These are phyloP conservation scores for Ogataea philodendri DNA, from an alignment of 805 yeast species.

Conservation along the genomic window DNA sequence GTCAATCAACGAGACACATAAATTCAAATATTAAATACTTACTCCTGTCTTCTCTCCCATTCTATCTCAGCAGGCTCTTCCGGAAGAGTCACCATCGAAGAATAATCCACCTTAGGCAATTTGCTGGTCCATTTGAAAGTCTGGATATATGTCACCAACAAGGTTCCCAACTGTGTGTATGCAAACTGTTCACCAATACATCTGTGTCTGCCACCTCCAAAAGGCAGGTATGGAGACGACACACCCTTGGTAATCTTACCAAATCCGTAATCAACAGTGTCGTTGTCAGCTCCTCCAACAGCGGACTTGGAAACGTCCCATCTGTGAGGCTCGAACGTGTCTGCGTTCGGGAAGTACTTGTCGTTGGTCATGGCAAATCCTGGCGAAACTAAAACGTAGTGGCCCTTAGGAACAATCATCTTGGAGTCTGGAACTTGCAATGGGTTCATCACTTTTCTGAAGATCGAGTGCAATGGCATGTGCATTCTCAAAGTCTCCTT, in stretches of 20 bases:
- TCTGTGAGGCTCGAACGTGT: slow-evolving; percentile 76
- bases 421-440: slow-evolving; percentile 75
- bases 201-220: slow-evolving; percentile 99
- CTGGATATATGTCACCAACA: slow-evolving; percentile 71
- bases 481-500: slow-evolving; percentile 95
- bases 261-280: slow-evolving; percentile 86
- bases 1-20: slow-evolving; percentile 30
- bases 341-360: slow-evolving; percentile 75
- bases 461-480: slow-evolving; percentile 93
- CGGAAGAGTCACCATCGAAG: slow-evolving; percentile 93
- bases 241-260: slow-evolving; percentile 97
- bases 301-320: slow-evolving; percentile 55
- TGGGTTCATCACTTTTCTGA: slow-evolving; percentile 82
- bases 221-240: slow-evolving; percentile 91
- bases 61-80: slow-evolving; percentile 65
- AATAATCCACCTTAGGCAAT: slow-evolving; percentile 71
- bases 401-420: slow-evolving; percentile 84
- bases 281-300: slow-evolving; percentile 39
- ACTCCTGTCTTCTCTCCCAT: slow-evolving; percentile 64
- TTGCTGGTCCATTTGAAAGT: slow-evolving; percentile 73
- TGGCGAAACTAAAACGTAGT: slow-evolving; percentile 88
- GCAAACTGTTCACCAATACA: slow-evolving; percentile 99
- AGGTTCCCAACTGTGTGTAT: slow-evolving; percentile 84
- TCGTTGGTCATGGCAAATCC: slow-evolving; percentile 84
- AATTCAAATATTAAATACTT: slow-evolving; percentile 1